phyloP scores from a whole-genome alignment of 2,329 filamentous ascomycete genomes.

The Biscogniauxia marginata region DNA sequence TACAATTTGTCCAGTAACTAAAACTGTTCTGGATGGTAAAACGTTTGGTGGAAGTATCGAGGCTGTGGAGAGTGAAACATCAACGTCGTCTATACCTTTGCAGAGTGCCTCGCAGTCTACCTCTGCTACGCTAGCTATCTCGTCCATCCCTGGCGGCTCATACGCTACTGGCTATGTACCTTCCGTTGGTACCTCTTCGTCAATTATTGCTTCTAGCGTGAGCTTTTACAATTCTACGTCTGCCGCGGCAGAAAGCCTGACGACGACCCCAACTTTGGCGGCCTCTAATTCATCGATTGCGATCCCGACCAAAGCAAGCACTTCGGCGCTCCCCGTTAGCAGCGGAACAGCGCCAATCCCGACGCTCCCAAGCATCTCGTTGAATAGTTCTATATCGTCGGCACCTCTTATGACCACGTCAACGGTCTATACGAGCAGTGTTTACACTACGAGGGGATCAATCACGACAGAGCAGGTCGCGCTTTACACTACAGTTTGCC shows the following conservation, averaged over 20 bases:
- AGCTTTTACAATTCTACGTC: constrained; percentile 18
- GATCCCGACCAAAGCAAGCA: constrained; percentile 6
- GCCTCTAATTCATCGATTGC: constrained; percentile 12
- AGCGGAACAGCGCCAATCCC: constrained; percentile 10
- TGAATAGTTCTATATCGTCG: constrained; percentile 10
- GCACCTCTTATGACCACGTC: constrained; percentile 22
- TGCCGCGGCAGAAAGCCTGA: background rate
- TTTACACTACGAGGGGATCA: constrained; percentile 24
- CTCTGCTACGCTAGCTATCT: constrained; percentile 1
- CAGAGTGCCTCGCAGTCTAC: background rate
- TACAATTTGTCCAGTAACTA: constrained; percentile 32
- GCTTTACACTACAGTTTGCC: constrained; percentile 29
- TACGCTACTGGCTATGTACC: constrained; percentile 1
- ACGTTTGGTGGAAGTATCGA: constrained; percentile 21
- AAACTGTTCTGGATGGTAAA: constrained; percentile 29
- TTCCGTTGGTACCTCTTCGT: constrained; percentile 16
- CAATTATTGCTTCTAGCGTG: constrained; percentile 14
- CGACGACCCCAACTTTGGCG: constrained; percentile 4
- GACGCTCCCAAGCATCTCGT: constrained; percentile 10
- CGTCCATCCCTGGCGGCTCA: background rate
- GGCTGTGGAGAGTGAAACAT: constrained; percentile 3
- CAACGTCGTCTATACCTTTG: constrained; percentile 1
- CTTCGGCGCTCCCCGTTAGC: constrained; percentile 12
- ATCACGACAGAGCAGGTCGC: constrained; percentile 27
- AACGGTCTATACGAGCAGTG: constrained; percentile 28